Percentiles rank a stretch among this genome's conserved stretches.
phyloP scores from a whole-genome alignment of 1,139 yeast genomes.

The Magnusiomyces magnusii region DNA sequence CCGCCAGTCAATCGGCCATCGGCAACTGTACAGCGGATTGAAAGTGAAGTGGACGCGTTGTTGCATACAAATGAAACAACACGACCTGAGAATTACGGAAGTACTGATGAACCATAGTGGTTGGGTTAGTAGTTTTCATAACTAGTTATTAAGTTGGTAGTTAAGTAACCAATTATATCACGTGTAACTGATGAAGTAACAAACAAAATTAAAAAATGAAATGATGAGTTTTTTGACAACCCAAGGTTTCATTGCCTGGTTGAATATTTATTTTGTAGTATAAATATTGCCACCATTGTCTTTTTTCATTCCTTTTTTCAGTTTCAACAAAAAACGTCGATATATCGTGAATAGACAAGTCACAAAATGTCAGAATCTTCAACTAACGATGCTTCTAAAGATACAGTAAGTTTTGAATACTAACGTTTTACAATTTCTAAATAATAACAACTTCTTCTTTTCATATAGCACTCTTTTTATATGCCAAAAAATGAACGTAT shows the following conservation, averaged over 20 bases:
- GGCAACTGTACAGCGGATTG: background rate
- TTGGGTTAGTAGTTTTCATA: background rate
- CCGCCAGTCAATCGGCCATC: background rate
- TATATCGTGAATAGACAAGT: too few relatives aligned
- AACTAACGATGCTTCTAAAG: too few relatives aligned
- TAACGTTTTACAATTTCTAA: too few relatives aligned
- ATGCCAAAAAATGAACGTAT: background rate
- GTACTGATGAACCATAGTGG: background rate
- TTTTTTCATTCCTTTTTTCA: too few relatives aligned
- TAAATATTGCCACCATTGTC: too few relatives aligned
- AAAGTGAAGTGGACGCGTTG: background rate
- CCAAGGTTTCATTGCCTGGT: too few relatives aligned
- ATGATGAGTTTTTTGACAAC: background rate
- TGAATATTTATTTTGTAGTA: too few relatives aligned
- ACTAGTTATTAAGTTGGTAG: background rate
- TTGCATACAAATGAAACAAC: slow-evolving; percentile 1
- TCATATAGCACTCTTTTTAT: background rate
- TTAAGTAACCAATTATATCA: background rate
- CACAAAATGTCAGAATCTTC: too few relatives aligned
- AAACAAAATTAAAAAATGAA: background rate
- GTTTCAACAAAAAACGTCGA: too few relatives aligned
- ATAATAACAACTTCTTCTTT: background rate
- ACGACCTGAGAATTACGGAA: background rate
- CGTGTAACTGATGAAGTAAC: background rate
- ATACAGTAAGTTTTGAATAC: too few relatives aligned